A percentile compares a stretch with the other conserved stretches of the same genome.
phyloP scores from a whole-genome alignment of 352 stramenopile species.

The Thraustochytrium sp. region DNA sequence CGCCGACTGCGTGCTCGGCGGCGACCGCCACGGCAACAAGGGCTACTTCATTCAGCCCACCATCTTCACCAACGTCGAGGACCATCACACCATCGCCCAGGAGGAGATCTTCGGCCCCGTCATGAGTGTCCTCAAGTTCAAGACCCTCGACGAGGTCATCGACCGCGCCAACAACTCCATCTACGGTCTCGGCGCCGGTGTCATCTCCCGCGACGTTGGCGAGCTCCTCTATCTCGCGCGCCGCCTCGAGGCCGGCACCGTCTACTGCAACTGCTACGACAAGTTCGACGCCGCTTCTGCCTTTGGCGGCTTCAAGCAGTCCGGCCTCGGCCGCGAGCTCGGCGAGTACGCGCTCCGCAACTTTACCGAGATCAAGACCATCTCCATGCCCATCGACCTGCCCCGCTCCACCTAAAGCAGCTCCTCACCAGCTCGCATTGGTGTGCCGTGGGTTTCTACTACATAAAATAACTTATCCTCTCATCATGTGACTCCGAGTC shows the following conservation, averaged over 20 bases:
- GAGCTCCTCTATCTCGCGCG: constrained; percentile 52
- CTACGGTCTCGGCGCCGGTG: constrained; percentile 73
- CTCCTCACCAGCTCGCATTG: too few relatives aligned
- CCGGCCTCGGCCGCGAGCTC: constrained; percentile 68
- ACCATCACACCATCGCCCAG: constrained; percentile 75
- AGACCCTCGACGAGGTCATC: constrained; percentile 77
- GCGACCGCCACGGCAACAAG: constrained; percentile 46
- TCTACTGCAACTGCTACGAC: constrained; percentile 77
- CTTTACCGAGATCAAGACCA: constrained; percentile 63
- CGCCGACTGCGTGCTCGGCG: constrained; percentile 47
- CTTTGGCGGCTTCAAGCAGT: constrained; percentile 79
- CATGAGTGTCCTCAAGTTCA: constrained; percentile 77
- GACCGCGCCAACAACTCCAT: constrained; percentile 69
- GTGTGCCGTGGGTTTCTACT: too few relatives aligned
- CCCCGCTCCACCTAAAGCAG: neutral
- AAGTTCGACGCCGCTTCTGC: constrained; percentile 61
- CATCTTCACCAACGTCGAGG: constrained; percentile 54
- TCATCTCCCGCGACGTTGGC: constrained; percentile 56
- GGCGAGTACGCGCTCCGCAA: constrained; percentile 64
- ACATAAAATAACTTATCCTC: too few relatives aligned
- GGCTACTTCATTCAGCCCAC: constrained; percentile 56
- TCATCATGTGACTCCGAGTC: too few relatives aligned
- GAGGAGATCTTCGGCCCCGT: constrained; percentile 88
- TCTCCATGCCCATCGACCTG: constrained; percentile 33
- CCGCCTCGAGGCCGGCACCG: constrained; percentile 54